phyloP scores from a whole-genome alignment of 2,329 filamentous ascomycete genomes.

The Aspergillus pseudoterreus region DNA sequence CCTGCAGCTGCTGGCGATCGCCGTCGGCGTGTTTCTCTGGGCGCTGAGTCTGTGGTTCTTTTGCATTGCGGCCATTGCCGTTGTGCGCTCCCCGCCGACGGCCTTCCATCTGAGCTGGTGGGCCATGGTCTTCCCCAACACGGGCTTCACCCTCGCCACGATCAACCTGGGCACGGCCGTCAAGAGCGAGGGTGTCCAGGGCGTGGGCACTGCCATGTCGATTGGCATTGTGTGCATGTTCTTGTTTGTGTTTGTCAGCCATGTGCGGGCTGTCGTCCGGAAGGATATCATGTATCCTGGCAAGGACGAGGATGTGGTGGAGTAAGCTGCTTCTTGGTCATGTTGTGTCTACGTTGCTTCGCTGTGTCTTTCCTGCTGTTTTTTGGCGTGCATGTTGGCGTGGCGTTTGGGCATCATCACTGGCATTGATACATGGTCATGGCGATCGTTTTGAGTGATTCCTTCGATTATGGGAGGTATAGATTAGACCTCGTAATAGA shows the following conservation, averaged over 20 bases:
- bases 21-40: conserved; percentile 60
- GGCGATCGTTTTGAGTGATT: background rate
- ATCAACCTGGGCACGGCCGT: conserved; percentile 56
- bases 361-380: background rate
- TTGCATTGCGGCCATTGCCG: conserved; percentile 47
- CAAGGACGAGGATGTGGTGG: conserved; percentile 54
- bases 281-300: conserved; percentile 57
- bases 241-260: conserved; percentile 49
- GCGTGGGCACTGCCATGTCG: conserved; percentile 55
- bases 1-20: conserved; percentile 46
- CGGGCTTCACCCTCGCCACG: conserved; percentile 58
- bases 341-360: background rate
- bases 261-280: conserved; percentile 49
- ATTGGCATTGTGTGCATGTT: conserved; percentile 54
- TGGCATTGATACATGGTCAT: background rate
- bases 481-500: background rate
- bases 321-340: conserved; percentile 13
- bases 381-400: background rate
- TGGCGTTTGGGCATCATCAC: conserved; percentile 1
- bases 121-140: conserved; percentile 65
- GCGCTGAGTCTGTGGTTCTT: conserved; percentile 58
- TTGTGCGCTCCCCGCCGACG: conserved; percentile 42
- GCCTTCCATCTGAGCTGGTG: conserved; percentile 56
- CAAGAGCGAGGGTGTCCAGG: conserved; percentile 51
- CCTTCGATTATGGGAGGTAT: background rate